Evolutionary conservation across 768 basidiomycete species (phyloP).

Genomic region (Pleurotus pulmonarius): DNA sequence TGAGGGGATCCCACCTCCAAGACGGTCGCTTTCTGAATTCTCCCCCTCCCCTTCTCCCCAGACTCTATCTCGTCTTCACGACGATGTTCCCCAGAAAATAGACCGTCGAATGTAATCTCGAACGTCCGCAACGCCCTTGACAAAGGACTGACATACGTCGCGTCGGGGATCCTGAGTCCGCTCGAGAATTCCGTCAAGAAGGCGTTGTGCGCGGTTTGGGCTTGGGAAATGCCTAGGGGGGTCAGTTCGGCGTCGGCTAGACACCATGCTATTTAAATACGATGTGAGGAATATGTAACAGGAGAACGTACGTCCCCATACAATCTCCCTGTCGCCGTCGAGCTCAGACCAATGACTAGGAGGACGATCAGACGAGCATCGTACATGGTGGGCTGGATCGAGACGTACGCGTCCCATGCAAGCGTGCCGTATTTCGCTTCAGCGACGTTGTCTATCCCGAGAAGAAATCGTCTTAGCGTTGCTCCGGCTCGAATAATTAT

Average conservation of each 20-base stretch:
- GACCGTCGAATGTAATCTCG: slow-evolving; percentile 44
- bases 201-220: slow-evolving; percentile 32
- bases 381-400: neutral
- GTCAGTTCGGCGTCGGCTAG: slow-evolving; percentile 69
- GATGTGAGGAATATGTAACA: neutral
- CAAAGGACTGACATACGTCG: slow-evolving; percentile 60
- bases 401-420: slow-evolving; percentile 57
- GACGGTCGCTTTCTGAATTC: too few species aligned
- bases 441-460: slow-evolving; percentile 58
- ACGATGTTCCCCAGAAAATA: slow-evolving; percentile 4
- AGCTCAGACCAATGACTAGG: slow-evolving; percentile 59
- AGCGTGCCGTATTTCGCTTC: slow-evolving; percentile 52
- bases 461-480: neutral
- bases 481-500: neutral
- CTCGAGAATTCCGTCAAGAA: slow-evolving; percentile 46
- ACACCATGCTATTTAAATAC: neutral
- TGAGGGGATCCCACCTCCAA: neutral
- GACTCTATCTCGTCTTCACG: too few species aligned
- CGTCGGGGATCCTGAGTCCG: slow-evolving; percentile 49
- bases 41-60: too few species aligned
- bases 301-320: slow-evolving; percentile 66
- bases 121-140: slow-evolving; percentile 59
- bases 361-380: neutral
- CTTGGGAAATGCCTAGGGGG: slow-evolving; percentile 52
- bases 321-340: slow-evolving; percentile 59